Evolutionary conservation across 2,329 filamentous ascomycete genomes (phyloP), one percentile per base, ranked within the genome.

Genomic region (Fragosphaeria purpurea): DNA sequence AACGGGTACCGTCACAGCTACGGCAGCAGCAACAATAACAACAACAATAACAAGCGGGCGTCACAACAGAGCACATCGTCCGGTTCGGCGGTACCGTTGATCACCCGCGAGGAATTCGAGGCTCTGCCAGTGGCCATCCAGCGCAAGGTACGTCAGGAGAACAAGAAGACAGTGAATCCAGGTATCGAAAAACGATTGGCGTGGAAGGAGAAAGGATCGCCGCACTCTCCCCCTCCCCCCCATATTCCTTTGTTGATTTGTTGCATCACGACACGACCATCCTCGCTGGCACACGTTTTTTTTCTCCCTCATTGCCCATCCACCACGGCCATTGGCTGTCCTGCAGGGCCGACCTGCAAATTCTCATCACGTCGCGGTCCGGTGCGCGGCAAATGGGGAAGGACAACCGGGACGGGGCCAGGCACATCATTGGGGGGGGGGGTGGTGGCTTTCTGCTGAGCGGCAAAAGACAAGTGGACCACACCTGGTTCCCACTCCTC

Each of bases 91-190:
- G 56, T 61, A 30, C 60, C 62, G 45, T 59, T 63, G 42, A 58
- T 70, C 54, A 69, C 71, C 2, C 64, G 67, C 45, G 71, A 74
- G 53, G 73, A 75, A 57, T 76, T 74, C 58, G 71, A 75, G 56
- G 67, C 70, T 40, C 62, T 76, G 50, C 73, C 73, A 7, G 56
- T 71, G 44, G 71, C 72, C n/a, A 70, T 76, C 30, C 68, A 71
- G 55, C 67, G 70, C 61, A 76, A 76, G 70, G 73, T 76, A 63
- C 35, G 52, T 50, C 6, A 42, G 11, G 11, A 6, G n/a, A 6
- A 7, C 12, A 34, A 44, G 22, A 22, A 30, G 7, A 44, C 30
- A 33, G 42, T 6, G 30, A 31, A 10, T 9, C 2, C 12, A 44
- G 34, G 33, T 33, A 44, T 32, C 30, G 8, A 35, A 35, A n/a